These are phyloP conservation scores for Apiotrichum akiyoshidainum DNA, from an alignment of 1,284 basidiomycete species.

Conservation along the genomic window DNA sequence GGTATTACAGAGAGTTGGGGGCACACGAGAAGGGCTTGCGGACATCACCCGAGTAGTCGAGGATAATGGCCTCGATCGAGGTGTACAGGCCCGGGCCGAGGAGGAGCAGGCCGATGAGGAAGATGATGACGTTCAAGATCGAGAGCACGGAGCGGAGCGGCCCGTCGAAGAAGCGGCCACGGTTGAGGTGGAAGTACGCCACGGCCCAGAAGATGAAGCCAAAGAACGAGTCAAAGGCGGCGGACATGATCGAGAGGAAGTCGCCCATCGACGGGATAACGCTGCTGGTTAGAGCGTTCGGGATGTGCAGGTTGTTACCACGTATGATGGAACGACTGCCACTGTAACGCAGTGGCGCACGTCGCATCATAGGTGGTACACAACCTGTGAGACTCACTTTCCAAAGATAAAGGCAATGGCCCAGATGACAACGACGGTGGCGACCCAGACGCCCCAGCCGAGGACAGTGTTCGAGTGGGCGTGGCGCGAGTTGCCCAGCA, in stretches of 20 bases:
- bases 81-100: slow-evolving; percentile 55
- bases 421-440: slow-evolving; percentile 60
- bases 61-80: slow-evolving; percentile 53
- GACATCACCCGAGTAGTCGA: slow-evolving; percentile 32
- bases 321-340: neutral
- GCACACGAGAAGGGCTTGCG: slow-evolving; percentile 27
- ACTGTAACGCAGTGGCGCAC: no score
- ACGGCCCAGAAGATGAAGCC: slow-evolving; percentile 54
- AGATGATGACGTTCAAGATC: slow-evolving; percentile 50
- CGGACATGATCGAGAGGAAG: slow-evolving; percentile 50
- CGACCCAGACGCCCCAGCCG: slow-evolving; percentile 62
- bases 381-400: slow-evolving; percentile 37
- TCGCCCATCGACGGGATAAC: slow-evolving; percentile 54
- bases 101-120: slow-evolving; percentile 51
- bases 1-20: slow-evolving; percentile 11
- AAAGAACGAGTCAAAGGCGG: slow-evolving; percentile 40
- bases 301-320: neutral
- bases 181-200: slow-evolving; percentile 52
- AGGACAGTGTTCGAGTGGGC: slow-evolving; percentile 58
- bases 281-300: neutral
- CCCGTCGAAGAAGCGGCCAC: slow-evolving; percentile 36
- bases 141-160: slow-evolving; percentile 30
- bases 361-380: no score
- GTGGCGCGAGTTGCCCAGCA: slow-evolving; percentile 54
- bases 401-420: slow-evolving; percentile 61